Evolutionary conservation across 805 yeast genomes (phyloP).

Genomic region (Pichia cabralensis): DNA sequence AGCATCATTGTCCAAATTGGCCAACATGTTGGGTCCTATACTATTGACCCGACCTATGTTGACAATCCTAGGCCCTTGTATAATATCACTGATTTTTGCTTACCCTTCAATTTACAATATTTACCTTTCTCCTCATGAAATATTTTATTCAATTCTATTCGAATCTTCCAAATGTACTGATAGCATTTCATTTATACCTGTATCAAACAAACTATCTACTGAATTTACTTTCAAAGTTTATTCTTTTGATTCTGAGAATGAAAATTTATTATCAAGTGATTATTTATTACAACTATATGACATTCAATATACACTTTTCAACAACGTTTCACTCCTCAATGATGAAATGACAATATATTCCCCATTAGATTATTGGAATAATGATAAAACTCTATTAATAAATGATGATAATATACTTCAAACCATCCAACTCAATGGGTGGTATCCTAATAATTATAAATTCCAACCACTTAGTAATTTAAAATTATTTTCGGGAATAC

Average conservation of each 20-base stretch:
- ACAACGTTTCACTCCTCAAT: background rate
- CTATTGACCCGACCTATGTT: background rate
- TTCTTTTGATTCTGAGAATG: background rate
- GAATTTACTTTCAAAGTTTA: background rate
- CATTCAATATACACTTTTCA: constrained; percentile 3
- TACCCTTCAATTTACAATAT: constrained; percentile 2
- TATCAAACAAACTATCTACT: too few relatives aligned
- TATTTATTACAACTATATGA: background rate
- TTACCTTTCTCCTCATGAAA: background rate
- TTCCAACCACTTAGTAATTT: constrained; percentile 17
- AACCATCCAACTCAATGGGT: constrained; percentile 29
- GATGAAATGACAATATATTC: constrained; percentile 20
- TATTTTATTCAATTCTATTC: background rate
- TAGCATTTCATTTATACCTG: too few relatives aligned
- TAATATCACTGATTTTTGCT: background rate
- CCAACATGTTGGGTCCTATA: background rate
- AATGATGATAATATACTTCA: constrained; percentile 28
- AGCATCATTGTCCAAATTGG: background rate
- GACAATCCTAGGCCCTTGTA: constrained; percentile 1
- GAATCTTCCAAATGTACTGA: background rate
- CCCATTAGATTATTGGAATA: constrained; percentile 36
- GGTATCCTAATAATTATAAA: constrained; percentile 15
- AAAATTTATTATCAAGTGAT: constrained; percentile 1
- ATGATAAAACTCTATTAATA: constrained; percentile 18
- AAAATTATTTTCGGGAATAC: constrained; percentile 29